These are phyloP conservation scores for Colletotrichum sublineola DNA, from an alignment of 2,329 filamentous ascomycete species.

Conservation along the genomic window DNA sequence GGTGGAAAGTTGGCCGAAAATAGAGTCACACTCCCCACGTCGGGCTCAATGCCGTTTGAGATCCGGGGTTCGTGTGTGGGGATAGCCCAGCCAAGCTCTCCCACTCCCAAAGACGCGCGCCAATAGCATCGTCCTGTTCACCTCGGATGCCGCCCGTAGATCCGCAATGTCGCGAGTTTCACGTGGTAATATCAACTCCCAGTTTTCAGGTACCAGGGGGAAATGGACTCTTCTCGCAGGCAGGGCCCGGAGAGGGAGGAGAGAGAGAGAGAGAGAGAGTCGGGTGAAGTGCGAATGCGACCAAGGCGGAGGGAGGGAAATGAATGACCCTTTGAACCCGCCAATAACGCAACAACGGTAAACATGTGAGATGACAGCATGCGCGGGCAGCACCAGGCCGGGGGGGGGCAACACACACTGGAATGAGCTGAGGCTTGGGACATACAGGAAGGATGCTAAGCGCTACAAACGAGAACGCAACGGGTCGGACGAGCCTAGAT, in stretches of 20 bases:
- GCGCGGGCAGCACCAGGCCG: neutral
- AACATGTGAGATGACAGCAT: neutral
- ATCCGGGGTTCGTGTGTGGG: conserved; percentile 37
- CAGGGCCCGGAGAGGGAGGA: neutral
- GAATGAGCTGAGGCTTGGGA: neutral
- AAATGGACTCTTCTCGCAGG: neutral
- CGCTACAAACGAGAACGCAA: neutral
- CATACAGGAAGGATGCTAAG: too few relatives aligned
- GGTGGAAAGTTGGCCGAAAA: conserved; percentile 32
- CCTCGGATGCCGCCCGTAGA: conserved; percentile 20
- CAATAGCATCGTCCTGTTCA: conserved; percentile 8
- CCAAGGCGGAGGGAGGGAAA: neutral
- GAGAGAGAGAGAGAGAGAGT: neutral
- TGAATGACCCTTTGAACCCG: neutral
- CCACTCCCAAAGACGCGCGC: conserved; percentile 27
- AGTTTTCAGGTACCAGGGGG: neutral
- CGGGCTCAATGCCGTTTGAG: conserved; percentile 29
- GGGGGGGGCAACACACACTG: neutral
- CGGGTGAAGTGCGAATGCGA: neutral
- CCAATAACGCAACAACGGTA: neutral
- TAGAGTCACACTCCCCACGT: conserved; percentile 33
- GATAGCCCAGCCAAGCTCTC: conserved; percentile 18
- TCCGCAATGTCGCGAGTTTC: conserved; percentile 18
- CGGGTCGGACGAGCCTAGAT: neutral
- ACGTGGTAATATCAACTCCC: conserved; percentile 24